Evolutionary conservation across 768 basidiomycete species (phyloP), one percentile per base, ranked within the genome.

Genomic region (Chalciporus sphaerocephalus): DNA sequence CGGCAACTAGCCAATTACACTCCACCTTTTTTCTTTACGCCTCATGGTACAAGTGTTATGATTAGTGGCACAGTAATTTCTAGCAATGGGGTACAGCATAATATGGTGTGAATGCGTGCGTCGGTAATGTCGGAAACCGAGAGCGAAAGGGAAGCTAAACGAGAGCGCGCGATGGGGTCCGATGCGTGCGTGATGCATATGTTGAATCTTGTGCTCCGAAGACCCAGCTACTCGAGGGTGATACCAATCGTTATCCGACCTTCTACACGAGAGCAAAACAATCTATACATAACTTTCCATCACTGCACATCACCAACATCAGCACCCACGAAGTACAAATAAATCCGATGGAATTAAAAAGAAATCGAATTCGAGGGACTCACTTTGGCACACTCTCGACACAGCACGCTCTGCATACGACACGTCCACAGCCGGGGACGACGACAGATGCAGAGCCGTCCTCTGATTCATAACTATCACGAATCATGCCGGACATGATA

Each of bases 311-410:
- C 16, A 21, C 6, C 17, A 32, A 2, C 37, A 40, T 58, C 44
- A 63, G 52, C 42, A 10, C 27, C 35, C 33, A 17, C 32, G 36
- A 39, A 44, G 11, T 7, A 21, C 28, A 13, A 5, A 4, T 4
- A 21, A 38, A 40, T 5, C 18, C 21, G 12, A 32, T 15, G 30
- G 15, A 6, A 5, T 15, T 5, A n/a, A 32, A 5, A 4, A 13
- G 13, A 21, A 38, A 40, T 6, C 18, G 20, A 8, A 32, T 1
- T 1, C 16, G 13, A n/a, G 21, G 6, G 9, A 56, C 69, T 54
- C 43, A 71, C 69, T 68, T 66, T 40, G 50, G 46, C 2, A 61
- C 53, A 40, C 61, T 69, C 53, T 70, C 69, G 27, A 69, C 44
- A 20, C 66, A 69, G 28, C 69, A 70, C 24, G 55, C 54, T 15